A percentile compares a stretch with the other conserved stretches of the same genome.
phyloP scores from a whole-genome alignment of 2,329 filamentous ascomycete species.

The Colletotrichum aenigma region DNA sequence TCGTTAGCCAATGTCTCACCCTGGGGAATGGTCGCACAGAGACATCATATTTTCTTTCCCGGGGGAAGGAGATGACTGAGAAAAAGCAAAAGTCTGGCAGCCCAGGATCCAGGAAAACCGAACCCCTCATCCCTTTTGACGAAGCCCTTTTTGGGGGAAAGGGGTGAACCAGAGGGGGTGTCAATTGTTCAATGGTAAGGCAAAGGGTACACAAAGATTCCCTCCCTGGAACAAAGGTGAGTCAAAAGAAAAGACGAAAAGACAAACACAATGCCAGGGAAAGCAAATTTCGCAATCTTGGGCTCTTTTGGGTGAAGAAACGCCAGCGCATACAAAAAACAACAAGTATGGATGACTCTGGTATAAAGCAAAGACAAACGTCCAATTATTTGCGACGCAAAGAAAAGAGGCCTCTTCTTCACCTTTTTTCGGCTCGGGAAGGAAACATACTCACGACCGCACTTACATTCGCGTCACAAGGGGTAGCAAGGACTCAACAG shows the following conservation, averaged over 20 bases:
- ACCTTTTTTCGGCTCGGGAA: background rate
- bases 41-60: background rate
- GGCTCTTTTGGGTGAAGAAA: background rate
- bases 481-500: background rate
- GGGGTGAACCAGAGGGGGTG: background rate
- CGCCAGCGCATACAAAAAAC: background rate
- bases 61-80: background rate
- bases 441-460: background rate
- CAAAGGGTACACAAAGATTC: background rate
- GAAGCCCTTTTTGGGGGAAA: background rate
- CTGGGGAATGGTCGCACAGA: background rate
- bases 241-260: background rate
- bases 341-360: background rate
- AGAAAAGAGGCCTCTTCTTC: background rate
- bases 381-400: background rate
- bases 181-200: background rate
- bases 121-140: background rate
- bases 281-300: constrained; percentile 11
- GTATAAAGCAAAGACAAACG: background rate
- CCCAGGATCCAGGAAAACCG: background rate
- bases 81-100: background rate
- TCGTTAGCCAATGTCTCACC: background rate
- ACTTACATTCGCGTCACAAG: background rate
- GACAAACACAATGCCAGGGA: background rate
- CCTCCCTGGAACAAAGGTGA: constrained; percentile 5